phyloP scores from a whole-genome alignment of 148 eudicot species.

The Oxyria digyna region DNA sequence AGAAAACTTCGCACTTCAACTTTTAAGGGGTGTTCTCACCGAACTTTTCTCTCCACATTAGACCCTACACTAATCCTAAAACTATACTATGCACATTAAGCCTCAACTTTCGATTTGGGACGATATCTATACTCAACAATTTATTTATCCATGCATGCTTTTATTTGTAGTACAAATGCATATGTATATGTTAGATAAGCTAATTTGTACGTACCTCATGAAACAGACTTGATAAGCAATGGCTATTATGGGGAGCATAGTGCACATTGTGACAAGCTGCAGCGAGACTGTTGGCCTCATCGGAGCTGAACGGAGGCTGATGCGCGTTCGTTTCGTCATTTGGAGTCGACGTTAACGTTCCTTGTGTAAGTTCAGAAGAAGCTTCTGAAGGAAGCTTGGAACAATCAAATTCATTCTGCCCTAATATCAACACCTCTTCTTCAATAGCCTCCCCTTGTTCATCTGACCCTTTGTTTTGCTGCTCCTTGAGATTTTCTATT shows the following conservation, averaged over 20 bases:
- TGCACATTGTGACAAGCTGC: background rate
- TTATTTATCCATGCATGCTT: no score
- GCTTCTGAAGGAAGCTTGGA: conserved; percentile 6
- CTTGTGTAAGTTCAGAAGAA: conserved; percentile 5
- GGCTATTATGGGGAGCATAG: background rate
- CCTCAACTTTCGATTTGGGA: no score
- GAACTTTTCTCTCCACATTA: no score
- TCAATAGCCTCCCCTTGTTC: background rate
- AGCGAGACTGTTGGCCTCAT: background rate
- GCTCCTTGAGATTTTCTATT: background rate
- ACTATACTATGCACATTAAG: no score
- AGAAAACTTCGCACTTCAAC: no score
- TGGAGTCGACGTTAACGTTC: background rate
- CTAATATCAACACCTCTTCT: background rate
- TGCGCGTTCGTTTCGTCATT: background rate
- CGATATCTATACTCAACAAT: no score
- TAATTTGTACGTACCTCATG: conserved; percentile 3
- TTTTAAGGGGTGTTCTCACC: no score
- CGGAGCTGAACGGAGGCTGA: background rate
- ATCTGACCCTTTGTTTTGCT: background rate
- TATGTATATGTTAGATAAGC: no score
- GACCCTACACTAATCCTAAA: no score
- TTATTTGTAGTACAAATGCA: no score
- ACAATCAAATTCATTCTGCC: background rate
- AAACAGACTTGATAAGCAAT: conserved; percentile 1